Percentiles rank a stretch among this genome's conserved stretches.
Evolutionary conservation across 306 rosid species (phyloP).

Genomic region (Quillaja saponaria): DNA sequence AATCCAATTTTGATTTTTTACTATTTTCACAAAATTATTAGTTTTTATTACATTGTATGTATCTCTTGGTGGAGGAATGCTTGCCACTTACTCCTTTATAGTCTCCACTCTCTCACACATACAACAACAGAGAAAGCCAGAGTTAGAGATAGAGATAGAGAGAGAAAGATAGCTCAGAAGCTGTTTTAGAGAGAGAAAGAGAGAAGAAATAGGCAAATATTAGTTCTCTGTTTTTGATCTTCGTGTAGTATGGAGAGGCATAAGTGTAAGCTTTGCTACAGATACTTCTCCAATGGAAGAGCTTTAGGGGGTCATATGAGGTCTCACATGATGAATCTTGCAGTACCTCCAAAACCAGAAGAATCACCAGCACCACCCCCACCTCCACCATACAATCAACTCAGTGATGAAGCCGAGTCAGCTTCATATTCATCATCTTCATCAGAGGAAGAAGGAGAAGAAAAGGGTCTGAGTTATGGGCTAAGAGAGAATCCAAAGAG

Average conservation of each 20-base stretch:
- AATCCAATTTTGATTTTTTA: neutral
- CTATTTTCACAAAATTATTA: neutral
- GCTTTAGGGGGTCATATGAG: conserved; percentile 99
- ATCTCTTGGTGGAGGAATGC: conserved; percentile 72
- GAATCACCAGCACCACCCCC: conserved; percentile 3
- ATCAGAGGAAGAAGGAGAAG: conserved; percentile 40
- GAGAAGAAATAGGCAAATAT: no score
- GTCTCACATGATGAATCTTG: conserved; percentile 90
- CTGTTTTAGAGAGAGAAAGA: conserved; percentile 21
- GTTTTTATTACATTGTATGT: conserved; percentile 38
- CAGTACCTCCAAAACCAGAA: conserved; percentile 46
- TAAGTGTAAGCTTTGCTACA: conserved; percentile 71
- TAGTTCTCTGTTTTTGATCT: conserved; percentile 34
- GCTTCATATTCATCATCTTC: conserved; percentile 48
- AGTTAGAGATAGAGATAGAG: conserved; percentile 24
- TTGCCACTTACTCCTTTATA: conserved; percentile 73
- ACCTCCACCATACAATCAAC: conserved; percentile 23
- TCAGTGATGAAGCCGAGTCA: conserved; percentile 54
- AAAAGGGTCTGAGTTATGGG: conserved; percentile 42
- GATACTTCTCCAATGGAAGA: conserved; percentile 83
- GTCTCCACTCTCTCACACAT: conserved; percentile 41
- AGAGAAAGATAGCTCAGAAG: conserved; percentile 14
- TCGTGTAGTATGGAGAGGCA: conserved; percentile 64
- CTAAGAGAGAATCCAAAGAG: conserved; percentile 75
- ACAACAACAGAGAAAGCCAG: conserved; percentile 19